These are phyloP conservation scores for Aspergillus nomiae DNA, from an alignment of 2,329 filamentous ascomycete species.

Conservation along the genomic window DNA sequence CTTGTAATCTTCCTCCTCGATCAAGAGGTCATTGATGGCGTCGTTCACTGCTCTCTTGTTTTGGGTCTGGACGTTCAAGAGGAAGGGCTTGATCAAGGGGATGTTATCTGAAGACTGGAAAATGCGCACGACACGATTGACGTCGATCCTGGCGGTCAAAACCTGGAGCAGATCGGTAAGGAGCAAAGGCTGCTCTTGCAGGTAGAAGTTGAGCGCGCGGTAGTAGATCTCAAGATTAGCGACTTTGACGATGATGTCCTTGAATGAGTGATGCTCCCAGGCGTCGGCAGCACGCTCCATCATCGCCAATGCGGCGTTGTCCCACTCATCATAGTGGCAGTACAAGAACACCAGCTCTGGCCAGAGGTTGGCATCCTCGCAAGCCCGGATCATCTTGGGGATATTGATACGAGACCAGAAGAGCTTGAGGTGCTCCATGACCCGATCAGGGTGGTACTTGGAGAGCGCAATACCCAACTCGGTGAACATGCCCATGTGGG, in stretches of 20 bases:
- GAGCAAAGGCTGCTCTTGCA: constrained; percentile 93
- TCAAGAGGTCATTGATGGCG: constrained; percentile 94
- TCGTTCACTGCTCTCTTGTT: constrained; percentile 99
- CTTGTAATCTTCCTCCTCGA: constrained; percentile 99
- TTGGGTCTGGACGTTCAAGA: constrained; percentile 91
- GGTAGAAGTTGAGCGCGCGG: constrained; percentile 92
- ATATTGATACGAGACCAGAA: constrained; percentile 99
- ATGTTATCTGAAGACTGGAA: constrained; percentile 99
- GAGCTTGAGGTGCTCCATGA: constrained; percentile 98
- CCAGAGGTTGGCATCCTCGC: constrained; percentile 94
- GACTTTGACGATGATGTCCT: constrained; percentile 97
- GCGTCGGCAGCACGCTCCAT: constrained; percentile 97
- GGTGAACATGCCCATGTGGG: constrained; percentile 97
- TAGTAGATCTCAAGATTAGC: constrained; percentile 99
- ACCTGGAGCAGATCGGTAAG: constrained; percentile 93
- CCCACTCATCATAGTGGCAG: constrained; percentile 97
- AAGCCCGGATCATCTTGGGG: constrained; percentile 91
- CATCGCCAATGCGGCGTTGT: constrained; percentile 94
- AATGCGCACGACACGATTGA: constrained; percentile 98
- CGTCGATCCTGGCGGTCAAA: constrained; percentile 90
- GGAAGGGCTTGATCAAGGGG: constrained; percentile 96
- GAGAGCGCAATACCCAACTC: constrained; percentile 87
- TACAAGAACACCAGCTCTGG: constrained; percentile 97
- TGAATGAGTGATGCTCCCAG: constrained; percentile 99
- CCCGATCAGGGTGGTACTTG: constrained; percentile 90